Base-by-base conservation (phyloP, 2,329 filamentous ascomycete genomes). In the Colletotrichum nymphaeae region DNA sequence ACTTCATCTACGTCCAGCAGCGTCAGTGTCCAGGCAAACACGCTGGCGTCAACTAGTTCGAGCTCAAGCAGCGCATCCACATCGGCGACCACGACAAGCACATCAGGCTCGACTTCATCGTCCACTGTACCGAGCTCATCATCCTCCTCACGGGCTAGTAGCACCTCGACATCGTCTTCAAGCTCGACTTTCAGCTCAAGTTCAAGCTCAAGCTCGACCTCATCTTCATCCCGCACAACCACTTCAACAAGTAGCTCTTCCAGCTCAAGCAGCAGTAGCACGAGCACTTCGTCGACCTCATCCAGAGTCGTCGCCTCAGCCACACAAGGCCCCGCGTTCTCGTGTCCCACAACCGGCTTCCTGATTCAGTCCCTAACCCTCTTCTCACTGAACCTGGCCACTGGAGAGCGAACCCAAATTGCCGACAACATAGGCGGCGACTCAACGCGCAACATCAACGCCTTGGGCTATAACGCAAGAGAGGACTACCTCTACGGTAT, bases 401-500 rank as follows among this genome's bases (percentile, higher is more conserved):
- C 62, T 5, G 76, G 75, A 12, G 5, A 0, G 3, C 12, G 30
- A 4, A 68, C 22, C 1, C 46, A 16, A 19, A 26, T 72, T 1
- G 49, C 75, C 2, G 72, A 58, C 64, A 60, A 57, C 8, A 24
- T 58, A 11, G 66, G 67, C n/a, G 74, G 69, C 6, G 71, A 73
- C 8, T 2, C 3, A 7, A n/a, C 32, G 1, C 49, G 63, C 32
- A 67, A 55, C 63, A 72, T 79, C 69, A 77, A 79, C 42, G 78
- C 76, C 8, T 68, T 79, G 12, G 78, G 75, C 5, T 79, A 78
- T 70, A 79, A 78, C 22, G 58, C 66, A 4, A 62, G 68, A 6
- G 78, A 79, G 11, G 77, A 78, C 24, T 76, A 76, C 58, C 60
- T 79, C 2, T 79, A 79, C 68, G 78, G 59, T 11, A 49, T 75